Percentiles rank a stretch among this genome's conserved stretches.
phyloP scores from a whole-genome alignment of 192 early-diverging fungal genomes.

The Coemansia sp. region DNA sequence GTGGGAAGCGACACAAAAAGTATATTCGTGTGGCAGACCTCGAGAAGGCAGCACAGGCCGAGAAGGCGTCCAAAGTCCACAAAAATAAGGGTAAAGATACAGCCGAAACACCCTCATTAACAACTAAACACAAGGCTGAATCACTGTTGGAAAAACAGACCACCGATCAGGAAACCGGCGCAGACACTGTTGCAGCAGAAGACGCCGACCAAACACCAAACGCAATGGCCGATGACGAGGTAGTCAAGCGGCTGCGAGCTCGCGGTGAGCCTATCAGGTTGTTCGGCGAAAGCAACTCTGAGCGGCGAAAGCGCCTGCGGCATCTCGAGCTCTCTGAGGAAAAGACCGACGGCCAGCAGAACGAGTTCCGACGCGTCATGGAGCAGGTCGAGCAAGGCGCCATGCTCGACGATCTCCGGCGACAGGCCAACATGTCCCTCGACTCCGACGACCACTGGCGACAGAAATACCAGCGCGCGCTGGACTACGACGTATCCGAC shows the following conservation, averaged over 20 bases:
- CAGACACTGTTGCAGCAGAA: too few relatives aligned
- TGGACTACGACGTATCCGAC: constrained; percentile 63
- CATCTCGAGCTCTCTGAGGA: constrained; percentile 82
- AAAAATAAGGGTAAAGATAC: constrained; percentile 51
- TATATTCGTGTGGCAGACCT: constrained; percentile 83
- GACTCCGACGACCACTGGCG: constrained; percentile 38
- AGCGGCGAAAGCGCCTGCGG: constrained; percentile 77
- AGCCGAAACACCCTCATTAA: constrained; percentile 16
- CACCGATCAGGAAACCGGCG: neutral
- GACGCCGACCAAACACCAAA: constrained; percentile 5
- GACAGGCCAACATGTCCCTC: constrained; percentile 53
- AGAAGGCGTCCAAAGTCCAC: constrained; percentile 56
- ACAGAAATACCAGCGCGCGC: constrained; percentile 40
- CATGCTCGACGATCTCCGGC: constrained; percentile 69
- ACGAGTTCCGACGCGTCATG: constrained; percentile 85
- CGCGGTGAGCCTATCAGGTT: constrained; percentile 86
- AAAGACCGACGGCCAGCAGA: constrained; percentile 77
- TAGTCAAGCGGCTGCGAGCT: constrained; percentile 76
- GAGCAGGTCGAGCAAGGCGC: constrained; percentile 80
- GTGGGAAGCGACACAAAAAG: constrained; percentile 58
- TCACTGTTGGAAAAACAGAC: neutral
- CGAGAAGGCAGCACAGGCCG: constrained; percentile 55
- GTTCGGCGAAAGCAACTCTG: constrained; percentile 84
- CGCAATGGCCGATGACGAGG: constrained; percentile 67
- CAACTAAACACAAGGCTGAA: neutral